phyloP scores from a whole-genome alignment of 2,329 filamentous ascomycete genomes.

The Ascochyta fabae region DNA sequence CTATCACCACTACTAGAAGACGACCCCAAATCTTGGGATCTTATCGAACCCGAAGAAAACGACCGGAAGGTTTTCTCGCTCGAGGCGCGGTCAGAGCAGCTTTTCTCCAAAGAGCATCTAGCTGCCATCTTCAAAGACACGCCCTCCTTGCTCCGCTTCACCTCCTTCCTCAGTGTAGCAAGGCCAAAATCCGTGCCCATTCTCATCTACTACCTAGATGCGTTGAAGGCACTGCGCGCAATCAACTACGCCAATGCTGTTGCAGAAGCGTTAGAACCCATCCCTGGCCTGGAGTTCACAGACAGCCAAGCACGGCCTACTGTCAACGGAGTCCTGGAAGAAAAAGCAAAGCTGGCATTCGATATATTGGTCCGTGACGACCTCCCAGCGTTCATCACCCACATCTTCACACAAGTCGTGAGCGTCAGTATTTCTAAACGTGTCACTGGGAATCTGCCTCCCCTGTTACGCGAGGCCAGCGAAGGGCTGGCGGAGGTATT shows the following conservation, averaged over 20 bases:
- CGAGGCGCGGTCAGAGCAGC: constrained; percentile 67
- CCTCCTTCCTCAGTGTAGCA: constrained; percentile 66
- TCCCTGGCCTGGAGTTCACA: constrained; percentile 64
- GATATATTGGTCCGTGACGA: constrained; percentile 70
- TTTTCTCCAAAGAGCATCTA: constrained; percentile 72
- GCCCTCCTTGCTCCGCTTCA: constrained; percentile 68
- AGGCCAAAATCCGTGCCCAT: constrained; percentile 69
- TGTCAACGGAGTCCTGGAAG: constrained; percentile 64
- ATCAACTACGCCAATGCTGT: constrained; percentile 75
- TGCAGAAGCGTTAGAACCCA: constrained; percentile 64
- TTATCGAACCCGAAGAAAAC: constrained; percentile 52
- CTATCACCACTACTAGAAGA: constrained; percentile 59
- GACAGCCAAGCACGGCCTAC: constrained; percentile 59
- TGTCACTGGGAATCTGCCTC: constrained; percentile 70
- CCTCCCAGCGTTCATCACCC: constrained; percentile 73
- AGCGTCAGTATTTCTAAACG: constrained; percentile 71
- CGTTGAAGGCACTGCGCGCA: constrained; percentile 72
- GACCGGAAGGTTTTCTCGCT: constrained; percentile 57
- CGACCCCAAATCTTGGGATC: constrained; percentile 61
- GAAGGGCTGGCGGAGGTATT: constrained; percentile 80
- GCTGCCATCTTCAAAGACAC: constrained; percentile 69
- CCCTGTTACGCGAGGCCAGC: constrained; percentile 70
- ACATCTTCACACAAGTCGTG: constrained; percentile 72
- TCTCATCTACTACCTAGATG: constrained; percentile 74
- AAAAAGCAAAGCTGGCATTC: constrained; percentile 70